Evolutionary conservation across 1,284 basidiomycete genomes (phyloP).

Genomic region (Agaricales sp.): DNA sequence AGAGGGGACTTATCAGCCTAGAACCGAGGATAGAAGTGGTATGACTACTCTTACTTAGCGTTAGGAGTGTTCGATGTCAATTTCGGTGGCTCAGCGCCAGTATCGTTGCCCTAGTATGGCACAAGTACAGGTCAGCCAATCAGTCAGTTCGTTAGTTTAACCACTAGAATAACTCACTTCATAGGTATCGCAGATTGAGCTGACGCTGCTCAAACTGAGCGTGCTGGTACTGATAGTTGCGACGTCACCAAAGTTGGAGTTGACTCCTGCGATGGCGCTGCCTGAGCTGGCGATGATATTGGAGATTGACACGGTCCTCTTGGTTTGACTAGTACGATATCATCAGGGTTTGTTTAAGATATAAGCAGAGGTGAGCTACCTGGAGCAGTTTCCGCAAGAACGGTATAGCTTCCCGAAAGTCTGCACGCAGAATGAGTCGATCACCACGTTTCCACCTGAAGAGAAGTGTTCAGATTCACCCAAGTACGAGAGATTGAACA

Average conservation of each 20-base stretch:
- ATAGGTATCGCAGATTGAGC: conserved; percentile 8
- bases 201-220: not conserved
- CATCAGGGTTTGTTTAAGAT: not conserved
- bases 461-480: not conserved
- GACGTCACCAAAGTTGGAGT: conserved; percentile 12
- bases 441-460: conserved; percentile 9
- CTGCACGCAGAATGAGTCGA: conserved; percentile 12
- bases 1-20: not conserved
- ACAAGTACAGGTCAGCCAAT: not conserved
- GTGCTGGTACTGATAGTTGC: conserved; percentile 4
- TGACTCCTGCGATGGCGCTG: conserved; percentile 8
- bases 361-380: not conserved
- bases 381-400: conserved; percentile 10
- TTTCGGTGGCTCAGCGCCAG: conserved; percentile 6
- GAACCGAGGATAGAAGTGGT: not conserved
- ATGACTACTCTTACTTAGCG: conserved; percentile 2
- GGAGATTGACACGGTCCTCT: conserved; percentile 8
- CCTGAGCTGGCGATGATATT: conserved; percentile 9
- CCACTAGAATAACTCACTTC: not conserved
- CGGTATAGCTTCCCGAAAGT: conserved; percentile 12
- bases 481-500: no score
- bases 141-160: not conserved
- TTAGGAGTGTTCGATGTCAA: conserved; percentile 7
- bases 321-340: conserved; percentile 1
- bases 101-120: conserved; percentile 2